Evolutionary conservation across 23 red algal species (phyloP).

Genomic region (Gracilariopsis chorda): DNA sequence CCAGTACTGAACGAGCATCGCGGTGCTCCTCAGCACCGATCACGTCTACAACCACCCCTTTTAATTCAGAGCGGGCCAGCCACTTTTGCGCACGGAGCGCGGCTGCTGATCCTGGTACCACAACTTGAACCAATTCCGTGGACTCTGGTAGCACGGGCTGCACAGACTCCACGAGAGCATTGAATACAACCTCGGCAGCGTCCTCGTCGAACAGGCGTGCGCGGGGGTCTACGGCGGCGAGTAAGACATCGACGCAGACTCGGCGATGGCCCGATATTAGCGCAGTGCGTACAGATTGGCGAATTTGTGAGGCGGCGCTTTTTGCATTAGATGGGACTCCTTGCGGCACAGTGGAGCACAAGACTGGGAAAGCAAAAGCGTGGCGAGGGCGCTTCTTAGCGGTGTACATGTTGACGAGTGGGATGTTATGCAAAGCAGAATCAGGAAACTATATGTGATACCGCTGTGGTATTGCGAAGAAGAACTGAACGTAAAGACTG

Average conservation of each 20-base stretch:
- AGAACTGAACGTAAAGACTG: no score
- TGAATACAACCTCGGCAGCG: background rate
- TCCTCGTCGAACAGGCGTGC: constrained; percentile 23
- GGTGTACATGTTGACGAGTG: no score
- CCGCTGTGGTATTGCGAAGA: no score
- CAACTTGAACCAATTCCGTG: background rate
- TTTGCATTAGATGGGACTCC: constrained; percentile 41
- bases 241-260: constrained; percentile 44
- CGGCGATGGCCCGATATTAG: constrained; percentile 31
- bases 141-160: constrained; percentile 8
- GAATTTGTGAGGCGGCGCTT: constrained; percentile 34
- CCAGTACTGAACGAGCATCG: background rate
- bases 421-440: no score
- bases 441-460: no score
- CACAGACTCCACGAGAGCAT: constrained; percentile 16
- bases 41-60: constrained; percentile 25
- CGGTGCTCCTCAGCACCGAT: constrained; percentile 2
- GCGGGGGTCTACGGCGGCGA: constrained; percentile 31
- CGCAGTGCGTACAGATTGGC: constrained; percentile 33
- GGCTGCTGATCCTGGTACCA: constrained; percentile 12
- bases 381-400: background rate
- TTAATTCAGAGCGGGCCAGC: background rate
- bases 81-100: constrained; percentile 38
- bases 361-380: background rate
- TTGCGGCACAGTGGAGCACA: background rate